phyloP scores from a whole-genome alignment of 2,329 filamentous ascomycete species.

The Aspergillus hortae region DNA sequence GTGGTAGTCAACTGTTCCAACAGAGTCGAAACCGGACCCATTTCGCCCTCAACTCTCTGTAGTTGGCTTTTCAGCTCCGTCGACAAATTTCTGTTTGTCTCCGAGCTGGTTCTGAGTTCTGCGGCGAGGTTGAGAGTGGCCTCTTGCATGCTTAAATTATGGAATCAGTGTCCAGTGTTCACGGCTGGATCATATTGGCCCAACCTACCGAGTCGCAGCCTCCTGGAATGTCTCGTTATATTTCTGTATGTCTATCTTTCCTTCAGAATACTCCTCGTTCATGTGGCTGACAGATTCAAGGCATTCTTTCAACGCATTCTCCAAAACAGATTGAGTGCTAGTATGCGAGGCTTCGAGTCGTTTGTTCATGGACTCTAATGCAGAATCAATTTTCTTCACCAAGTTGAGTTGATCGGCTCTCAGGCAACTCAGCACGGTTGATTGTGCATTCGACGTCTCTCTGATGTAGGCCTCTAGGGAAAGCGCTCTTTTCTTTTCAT shows the following conservation, averaged over 20 bases:
- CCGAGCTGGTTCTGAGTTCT: conserved; percentile 14
- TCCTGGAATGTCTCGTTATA: conserved; percentile 15
- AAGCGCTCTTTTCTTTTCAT: conserved; percentile 27
- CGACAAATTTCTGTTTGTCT: conserved; percentile 11
- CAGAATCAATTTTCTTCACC: conserved; percentile 15
- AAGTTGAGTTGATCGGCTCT: conserved; percentile 22
- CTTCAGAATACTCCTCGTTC: conserved; percentile 10
- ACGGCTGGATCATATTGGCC: too few relatives aligned
- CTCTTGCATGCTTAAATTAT: conserved; percentile 18
- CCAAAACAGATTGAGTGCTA: conserved; percentile 12
- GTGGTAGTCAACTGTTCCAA: conserved; percentile 18
- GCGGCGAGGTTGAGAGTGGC: conserved; percentile 13
- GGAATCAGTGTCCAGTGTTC: conserved; percentile 2
- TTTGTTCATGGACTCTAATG: conserved; percentile 12
- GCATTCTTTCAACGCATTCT: conserved; percentile 13
- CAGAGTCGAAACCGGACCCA: conserved; percentile 17
- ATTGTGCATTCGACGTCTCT: conserved; percentile 19
- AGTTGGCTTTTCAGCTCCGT: conserved; percentile 20
- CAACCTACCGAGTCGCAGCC: conserved; percentile 23
- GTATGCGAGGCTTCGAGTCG: conserved; percentile 12
- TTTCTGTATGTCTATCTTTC: conserved; percentile 15
- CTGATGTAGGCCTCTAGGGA: conserved; percentile 33
- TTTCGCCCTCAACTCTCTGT: conserved; percentile 12
- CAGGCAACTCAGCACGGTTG: conserved; percentile 18
- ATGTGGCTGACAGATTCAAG: conserved; percentile 14